Conservation (phyloP, 352 stramenopile species). For the Pythium biforme region DNA sequence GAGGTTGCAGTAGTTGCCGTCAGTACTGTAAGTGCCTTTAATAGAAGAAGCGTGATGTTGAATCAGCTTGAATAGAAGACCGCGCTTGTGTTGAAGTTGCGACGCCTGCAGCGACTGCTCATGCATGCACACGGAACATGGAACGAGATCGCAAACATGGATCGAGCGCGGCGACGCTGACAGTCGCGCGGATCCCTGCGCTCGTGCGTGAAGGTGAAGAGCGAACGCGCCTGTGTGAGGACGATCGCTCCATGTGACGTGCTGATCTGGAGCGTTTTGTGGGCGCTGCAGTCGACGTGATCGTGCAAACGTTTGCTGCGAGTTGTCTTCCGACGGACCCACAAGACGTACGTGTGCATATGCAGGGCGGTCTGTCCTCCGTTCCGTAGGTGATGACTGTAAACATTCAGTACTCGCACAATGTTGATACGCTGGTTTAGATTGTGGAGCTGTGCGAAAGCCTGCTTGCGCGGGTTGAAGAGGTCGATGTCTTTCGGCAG, state of each 20-base stretch:
- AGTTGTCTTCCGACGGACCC: constrained; percentile 15
- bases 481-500: constrained; percentile 43
- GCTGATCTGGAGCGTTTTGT: background rate
- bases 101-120: too few relatives aligned
- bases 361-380: too few relatives aligned
- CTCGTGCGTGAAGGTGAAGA: constrained; percentile 45
- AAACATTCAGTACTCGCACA: too few relatives aligned
- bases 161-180: constrained; percentile 16
- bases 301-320: constrained; percentile 18
- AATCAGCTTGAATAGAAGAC: constrained; percentile 2
- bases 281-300: constrained; percentile 20
- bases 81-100: constrained; percentile 16
- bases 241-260: background rate
- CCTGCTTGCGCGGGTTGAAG: constrained; percentile 37
- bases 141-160: background rate
- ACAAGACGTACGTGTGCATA: constrained; percentile 14
- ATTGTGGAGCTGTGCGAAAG: constrained; percentile 35
- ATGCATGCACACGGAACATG: background rate
- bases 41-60: constrained; percentile 1
- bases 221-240: background rate
- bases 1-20: background rate
- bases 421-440: too few relatives aligned
- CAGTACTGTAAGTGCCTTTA: background rate
- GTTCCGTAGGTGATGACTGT: too few relatives aligned
- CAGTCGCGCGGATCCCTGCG: constrained; percentile 40